Conservation (phyloP, 768 basidiomycete species). For the Lentinus brumalis region DNA sequence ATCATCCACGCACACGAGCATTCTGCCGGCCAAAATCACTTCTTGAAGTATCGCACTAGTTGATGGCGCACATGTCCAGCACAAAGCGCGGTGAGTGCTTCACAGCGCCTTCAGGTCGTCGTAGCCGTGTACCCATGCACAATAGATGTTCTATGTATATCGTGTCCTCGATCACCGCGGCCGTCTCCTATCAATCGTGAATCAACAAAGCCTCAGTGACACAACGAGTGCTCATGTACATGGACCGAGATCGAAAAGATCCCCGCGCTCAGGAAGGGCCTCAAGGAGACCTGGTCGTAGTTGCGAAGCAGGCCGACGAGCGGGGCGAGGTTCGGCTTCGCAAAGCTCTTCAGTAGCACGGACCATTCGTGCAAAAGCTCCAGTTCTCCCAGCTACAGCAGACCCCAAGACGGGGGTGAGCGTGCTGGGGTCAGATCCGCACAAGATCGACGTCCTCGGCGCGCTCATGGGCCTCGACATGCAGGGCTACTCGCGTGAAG, state of each 20-base stretch:
- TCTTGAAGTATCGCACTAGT: no score
- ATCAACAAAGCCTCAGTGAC: no score
- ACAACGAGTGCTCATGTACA: no score
- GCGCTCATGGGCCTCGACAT: conserved; percentile 93
- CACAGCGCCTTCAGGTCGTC: no score
- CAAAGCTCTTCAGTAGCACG: conserved; percentile 82
- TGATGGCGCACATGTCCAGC: no score
- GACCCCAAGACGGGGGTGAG: conserved; percentile 65
- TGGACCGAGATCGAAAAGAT: conserved; percentile 68
- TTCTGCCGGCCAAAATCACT: no score
- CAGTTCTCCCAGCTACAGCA: conserved; percentile 55
- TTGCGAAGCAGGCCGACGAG: conserved; percentile 62
- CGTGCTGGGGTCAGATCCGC: conserved; percentile 66
- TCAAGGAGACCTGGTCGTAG: conserved; percentile 74
- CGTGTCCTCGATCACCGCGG: no score
- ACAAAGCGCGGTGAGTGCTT: no score
- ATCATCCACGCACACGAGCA: no score
- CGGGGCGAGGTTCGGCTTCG: conserved; percentile 53
- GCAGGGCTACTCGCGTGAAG: conserved; percentile 80
- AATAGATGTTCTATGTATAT: no score
- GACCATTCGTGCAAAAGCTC: conserved; percentile 80
- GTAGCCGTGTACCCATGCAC: no score
- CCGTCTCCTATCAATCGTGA: no score
- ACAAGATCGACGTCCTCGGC: conserved; percentile 93
- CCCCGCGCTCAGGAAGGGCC: conserved; percentile 80